Evolutionary conservation across 441 rosid species (phyloP), one percentile per base, ranked within the genome.

Genomic region (Adansonia rubrostipa): DNA sequence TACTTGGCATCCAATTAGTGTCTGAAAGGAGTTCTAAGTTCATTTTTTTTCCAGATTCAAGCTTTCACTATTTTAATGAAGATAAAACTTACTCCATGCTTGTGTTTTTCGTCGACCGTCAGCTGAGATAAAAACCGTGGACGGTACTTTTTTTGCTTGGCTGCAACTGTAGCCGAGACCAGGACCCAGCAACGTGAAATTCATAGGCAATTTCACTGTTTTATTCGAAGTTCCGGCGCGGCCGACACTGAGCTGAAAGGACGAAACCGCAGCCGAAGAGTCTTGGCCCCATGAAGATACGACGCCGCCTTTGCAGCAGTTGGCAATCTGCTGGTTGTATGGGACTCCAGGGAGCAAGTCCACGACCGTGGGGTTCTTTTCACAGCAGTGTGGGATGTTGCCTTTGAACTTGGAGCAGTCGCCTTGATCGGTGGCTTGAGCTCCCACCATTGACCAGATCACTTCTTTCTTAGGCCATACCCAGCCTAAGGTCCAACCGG

Each of bases 301-400:
- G 15, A 85, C 85, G 5, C 91, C 90, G 0, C 91, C 89, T 84
- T 88, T 88, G 88, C 91, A 90, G 80, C 89, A 90, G 65, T 87
- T 83, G 56, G 89, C 79, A 60, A 80, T 77, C 66, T 88, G 93
- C 70, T 84, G 90, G 57, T 88, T 85, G 86, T 85, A 84, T 28
- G 90, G 89, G 19, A 82, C 87, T 11, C 90, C 91, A 0, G 91
- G 90, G 20, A 88, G 87, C 83, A 88, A 77, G 85, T 89, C 93
- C 53, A 89, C 89, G 14, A 87, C 78, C 2, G 85, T 81, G 11
- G 91, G 93, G 40, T 79, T 82, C 66, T 42, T 87, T 80, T 67
- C 82, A 64, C 90, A 86, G 19, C 89, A 82, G 76, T 87, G 90
- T 54, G 93, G 91, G 24, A 83, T 65, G 79, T 57, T 81, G 13